Evolutionary conservation across 192 early-diverging fungal species (phyloP), one percentile per base, ranked within the genome.

Genomic region (Entomortierella chlamydospora): DNA sequence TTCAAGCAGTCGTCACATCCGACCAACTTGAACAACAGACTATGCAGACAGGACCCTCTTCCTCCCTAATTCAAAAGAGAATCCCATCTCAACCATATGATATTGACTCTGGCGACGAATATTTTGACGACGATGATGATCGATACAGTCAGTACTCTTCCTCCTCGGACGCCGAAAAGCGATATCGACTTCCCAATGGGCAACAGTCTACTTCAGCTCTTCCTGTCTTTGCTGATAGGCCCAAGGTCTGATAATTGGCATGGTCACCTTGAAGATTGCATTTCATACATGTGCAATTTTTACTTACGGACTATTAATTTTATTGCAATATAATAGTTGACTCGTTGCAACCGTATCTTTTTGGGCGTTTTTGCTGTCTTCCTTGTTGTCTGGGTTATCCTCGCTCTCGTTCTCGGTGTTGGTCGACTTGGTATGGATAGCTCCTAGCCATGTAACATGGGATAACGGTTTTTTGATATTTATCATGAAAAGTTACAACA

Each of bases 331-430:
- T 56, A 20, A 34, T 59, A 79, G 76, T 47, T 79, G 55, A 70
- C 67, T 11, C 66, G 62, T 20, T 79, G 68, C 60, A 70, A 79
- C 31, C 68, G 76, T 33, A 23, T 79, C 51, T 79, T 70, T 26
- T 11, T 61, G 29, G 39, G 47, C 33, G 31, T 70, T 50, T 79
- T 79, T 54, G 61, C 55, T 5, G 15, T 60, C 25, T 66, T 65
- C 28, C 31, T 79, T 17, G 18, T 61, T 2, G 1, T 66, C 50
- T 79, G 76, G 76, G 68, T 70, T 31, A 10, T n/a, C 15, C 59
- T 79, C 56, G 76, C 76, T 2, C 26, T 79, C 51, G 51, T 22
- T 33, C 76, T 79, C 9, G 76, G 76, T 0, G 11, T 79, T 17
- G n/a, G 17, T 47, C 76, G 76, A 29, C 57, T 79, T 20, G 23